These are phyloP conservation scores for Hypomyces rosellus DNA, from an alignment of 2,329 filamentous ascomycete genomes.

Conservation along the genomic window DNA sequence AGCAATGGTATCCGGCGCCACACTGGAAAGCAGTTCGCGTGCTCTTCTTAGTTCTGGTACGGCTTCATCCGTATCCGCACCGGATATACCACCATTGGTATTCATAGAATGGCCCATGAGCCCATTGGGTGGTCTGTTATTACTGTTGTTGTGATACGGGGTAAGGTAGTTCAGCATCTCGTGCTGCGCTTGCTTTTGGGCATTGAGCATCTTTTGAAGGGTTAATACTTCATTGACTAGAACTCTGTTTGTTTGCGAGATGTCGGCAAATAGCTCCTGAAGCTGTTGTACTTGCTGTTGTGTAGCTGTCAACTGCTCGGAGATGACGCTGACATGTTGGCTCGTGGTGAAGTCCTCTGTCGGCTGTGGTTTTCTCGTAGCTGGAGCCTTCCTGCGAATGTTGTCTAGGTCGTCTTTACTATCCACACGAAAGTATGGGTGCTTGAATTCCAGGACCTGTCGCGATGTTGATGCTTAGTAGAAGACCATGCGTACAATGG, in stretches of 20 bases:
- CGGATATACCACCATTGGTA: constrained; percentile 30
- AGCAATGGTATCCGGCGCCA: constrained; percentile 45
- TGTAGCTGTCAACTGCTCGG: constrained; percentile 80
- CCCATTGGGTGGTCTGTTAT: constrained; percentile 21
- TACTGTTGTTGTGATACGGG: constrained; percentile 39
- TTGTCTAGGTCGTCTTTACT: constrained; percentile 96
- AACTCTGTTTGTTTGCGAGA: constrained; percentile 57
- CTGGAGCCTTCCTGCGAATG: constrained; percentile 90
- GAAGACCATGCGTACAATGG: constrained; percentile 6
- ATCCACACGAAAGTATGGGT: constrained; percentile 91
- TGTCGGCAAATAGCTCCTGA: constrained; percentile 76
- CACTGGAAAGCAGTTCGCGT: constrained; percentile 48
- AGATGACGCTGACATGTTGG: constrained; percentile 84
- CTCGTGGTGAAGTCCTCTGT: constrained; percentile 69
- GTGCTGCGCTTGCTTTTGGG: constrained; percentile 50
- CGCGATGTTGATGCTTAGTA: background rate
- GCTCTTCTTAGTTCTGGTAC: constrained; percentile 49
- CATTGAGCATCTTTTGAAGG: constrained; percentile 54
- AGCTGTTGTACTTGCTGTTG: constrained; percentile 88
- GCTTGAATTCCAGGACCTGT: constrained; percentile 76
- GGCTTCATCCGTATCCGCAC: constrained; percentile 43
- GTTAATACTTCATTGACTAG: constrained; percentile 56
- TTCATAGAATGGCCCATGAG: constrained; percentile 27
- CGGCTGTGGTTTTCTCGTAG: constrained; percentile 67
- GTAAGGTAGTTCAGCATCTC: constrained; percentile 52